These are phyloP conservation scores for Parachlorella kessleri DNA, from an alignment of 139 green algal genomes.

Conservation along the genomic window DNA sequence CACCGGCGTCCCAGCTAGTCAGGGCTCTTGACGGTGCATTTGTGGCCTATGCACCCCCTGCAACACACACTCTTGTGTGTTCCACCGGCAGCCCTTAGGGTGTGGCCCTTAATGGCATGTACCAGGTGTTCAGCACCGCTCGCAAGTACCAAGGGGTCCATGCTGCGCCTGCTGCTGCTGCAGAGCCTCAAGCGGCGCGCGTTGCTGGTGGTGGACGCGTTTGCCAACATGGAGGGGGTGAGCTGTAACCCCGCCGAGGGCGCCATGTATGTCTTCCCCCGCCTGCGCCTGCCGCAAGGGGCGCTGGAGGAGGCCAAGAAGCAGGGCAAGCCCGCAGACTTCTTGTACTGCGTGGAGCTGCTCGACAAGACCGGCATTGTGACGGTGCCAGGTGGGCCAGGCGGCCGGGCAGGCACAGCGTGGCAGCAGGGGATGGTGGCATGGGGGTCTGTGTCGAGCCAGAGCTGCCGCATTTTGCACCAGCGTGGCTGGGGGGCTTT, in stretches of 20 bases:
- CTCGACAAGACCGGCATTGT: constrained; percentile 90
- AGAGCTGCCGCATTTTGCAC: too few relatives aligned
- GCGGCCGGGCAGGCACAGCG: background rate
- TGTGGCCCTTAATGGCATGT: too few relatives aligned
- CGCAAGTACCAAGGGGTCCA: too few relatives aligned
- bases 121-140: too few relatives aligned
- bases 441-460: too few relatives aligned
- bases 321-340: constrained; percentile 83
- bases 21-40: background rate
- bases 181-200: constrained; percentile 82
- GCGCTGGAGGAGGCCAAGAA: constrained; percentile 41
- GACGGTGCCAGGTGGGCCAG: constrained; percentile 81
- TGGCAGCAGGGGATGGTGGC: background rate
- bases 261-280: constrained; percentile 70
- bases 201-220: constrained; percentile 67
- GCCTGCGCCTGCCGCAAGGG: constrained; percentile 54
- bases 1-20: too few relatives aligned
- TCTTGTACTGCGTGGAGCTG: constrained; percentile 90
- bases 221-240: constrained; percentile 91
- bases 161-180: too few relatives aligned
- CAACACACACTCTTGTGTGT: background rate
- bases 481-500: too few relatives aligned
- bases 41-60: background rate
- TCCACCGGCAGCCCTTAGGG: too few relatives aligned
- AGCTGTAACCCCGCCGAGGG: constrained; percentile 70